Conservation (phyloP, 768 basidiomycete species). For the Calocera viscosa region DNA sequence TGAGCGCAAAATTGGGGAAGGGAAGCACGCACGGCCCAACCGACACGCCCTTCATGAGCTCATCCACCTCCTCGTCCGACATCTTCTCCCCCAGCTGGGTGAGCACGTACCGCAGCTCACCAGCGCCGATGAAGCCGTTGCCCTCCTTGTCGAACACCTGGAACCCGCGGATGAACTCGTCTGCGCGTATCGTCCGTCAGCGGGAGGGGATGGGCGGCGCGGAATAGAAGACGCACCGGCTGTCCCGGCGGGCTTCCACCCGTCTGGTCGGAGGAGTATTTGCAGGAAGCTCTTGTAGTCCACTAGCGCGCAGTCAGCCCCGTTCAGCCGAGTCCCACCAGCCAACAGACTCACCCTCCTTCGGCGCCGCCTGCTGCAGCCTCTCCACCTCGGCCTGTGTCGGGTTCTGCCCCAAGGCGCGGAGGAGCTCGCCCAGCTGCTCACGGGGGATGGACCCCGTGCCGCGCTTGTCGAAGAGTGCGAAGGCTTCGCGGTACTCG, state of each 20-base stretch:
- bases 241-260: conserved; percentile 93
- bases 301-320: conserved; percentile 35
- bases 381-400: conserved; percentile 94
- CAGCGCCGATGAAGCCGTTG: conserved; percentile 82
- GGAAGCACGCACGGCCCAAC: conserved; percentile 57
- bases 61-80: conserved; percentile 94
- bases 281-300: conserved; percentile 84
- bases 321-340: background rate
- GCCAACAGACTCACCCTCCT: conserved; percentile 46
- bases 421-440: conserved; percentile 79
- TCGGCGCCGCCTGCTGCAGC: conserved; percentile 56
- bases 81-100: conserved; percentile 98
- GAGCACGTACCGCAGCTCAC: conserved; percentile 82
- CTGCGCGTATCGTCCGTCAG: conserved; percentile 31
- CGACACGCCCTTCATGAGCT: conserved; percentile 90
- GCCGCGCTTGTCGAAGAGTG: conserved; percentile 94
- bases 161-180: conserved; percentile 98
- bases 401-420: conserved; percentile 96
- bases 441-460: conserved; percentile 80
- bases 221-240: conserved; percentile 45
- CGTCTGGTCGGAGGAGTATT: conserved; percentile 89
- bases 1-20: conserved; percentile 10
- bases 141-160: conserved; percentile 97
- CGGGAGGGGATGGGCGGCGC: background rate
- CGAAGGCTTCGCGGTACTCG: conserved; percentile 97